A percentile compares a stretch with the other conserved stretches of the same genome.
These are phyloP conservation scores for Malassezia psittaci DNA, from an alignment of 1,284 basidiomycete genomes.

Conservation along the genomic window DNA sequence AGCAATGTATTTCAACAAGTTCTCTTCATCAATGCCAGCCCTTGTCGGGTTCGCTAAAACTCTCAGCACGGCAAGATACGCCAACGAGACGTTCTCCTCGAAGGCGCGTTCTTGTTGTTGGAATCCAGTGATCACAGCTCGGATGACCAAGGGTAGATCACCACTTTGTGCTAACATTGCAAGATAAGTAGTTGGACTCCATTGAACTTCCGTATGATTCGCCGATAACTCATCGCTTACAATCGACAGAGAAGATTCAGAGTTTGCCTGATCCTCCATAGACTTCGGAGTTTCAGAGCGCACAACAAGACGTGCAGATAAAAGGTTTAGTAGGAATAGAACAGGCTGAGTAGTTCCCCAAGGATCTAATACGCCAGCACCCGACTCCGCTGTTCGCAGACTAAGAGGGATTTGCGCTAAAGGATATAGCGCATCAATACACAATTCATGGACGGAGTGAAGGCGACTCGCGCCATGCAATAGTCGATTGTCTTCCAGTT, in stretches of 20 bases:
- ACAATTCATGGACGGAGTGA: background rate
- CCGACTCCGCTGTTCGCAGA: slow-evolving; percentile 1
- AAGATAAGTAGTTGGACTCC: slow-evolving; percentile 14
- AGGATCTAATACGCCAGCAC: slow-evolving; percentile 6
- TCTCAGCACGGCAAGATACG: slow-evolving; percentile 17
- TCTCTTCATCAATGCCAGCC: slow-evolving; percentile 27
- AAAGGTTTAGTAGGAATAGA: slow-evolving; percentile 8
- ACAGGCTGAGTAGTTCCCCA: slow-evolving; percentile 11
- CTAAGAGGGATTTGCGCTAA: background rate
- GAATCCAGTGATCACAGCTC: slow-evolving; percentile 1
- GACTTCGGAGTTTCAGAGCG: background rate
- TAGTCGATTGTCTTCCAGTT: slow-evolving; percentile 19
- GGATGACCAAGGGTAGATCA: slow-evolving; percentile 18
- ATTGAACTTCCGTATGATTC: background rate
- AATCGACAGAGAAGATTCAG: background rate
- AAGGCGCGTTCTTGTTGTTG: slow-evolving; percentile 4
- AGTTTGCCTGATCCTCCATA: background rate
- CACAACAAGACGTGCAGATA: slow-evolving; percentile 4
- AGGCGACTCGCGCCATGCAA: slow-evolving; percentile 20
- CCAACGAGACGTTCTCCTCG: background rate
- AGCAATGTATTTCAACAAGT: slow-evolving; percentile 26
- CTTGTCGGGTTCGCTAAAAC: slow-evolving; percentile 21
- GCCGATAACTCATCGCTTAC: background rate
- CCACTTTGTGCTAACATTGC: slow-evolving; percentile 20
- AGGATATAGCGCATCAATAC: slow-evolving; percentile 9